A percentile compares a stretch with the other conserved stretches of the same genome.
phyloP scores from a whole-genome alignment of 345 rosid species.

The Citrus sp. region DNA sequence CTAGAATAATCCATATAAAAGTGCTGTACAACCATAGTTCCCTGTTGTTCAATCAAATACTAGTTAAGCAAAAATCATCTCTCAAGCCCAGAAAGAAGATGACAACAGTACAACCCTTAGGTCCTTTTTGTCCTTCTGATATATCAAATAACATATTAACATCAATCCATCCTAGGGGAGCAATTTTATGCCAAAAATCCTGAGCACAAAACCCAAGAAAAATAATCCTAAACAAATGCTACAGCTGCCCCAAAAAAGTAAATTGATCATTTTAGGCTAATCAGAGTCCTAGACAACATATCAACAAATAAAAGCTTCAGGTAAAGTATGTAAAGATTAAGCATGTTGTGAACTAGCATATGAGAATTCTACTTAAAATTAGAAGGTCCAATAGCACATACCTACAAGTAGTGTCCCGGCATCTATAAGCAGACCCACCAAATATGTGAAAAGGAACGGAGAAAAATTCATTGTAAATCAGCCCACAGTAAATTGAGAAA shows the following conservation, averaged over 20 bases:
- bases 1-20: neutral
- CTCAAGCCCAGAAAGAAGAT: neutral
- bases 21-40: neutral
- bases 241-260: neutral
- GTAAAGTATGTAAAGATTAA: constrained; percentile 7
- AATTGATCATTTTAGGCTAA: neutral
- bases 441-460: constrained; percentile 94
- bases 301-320: constrained; percentile 2
- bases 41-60: neutral
- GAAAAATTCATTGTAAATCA: constrained; percentile 97
- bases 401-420: constrained; percentile 88
- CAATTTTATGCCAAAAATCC: neutral
- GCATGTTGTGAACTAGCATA: constrained; percentile 4
- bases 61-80: neutral
- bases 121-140: neutral
- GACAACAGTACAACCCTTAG: neutral
- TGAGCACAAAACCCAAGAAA: neutral
- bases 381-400: constrained; percentile 16
- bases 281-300: neutral
- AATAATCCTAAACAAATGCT: neutral
- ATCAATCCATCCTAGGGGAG: neutral
- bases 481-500: constrained; percentile 94
- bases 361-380: neutral
- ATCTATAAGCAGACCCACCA: constrained; percentile 91
- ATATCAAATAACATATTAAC: neutral